phyloP scores from a whole-genome alignment of 352 stramenopile species.

The Ophiocytium majus region DNA sequence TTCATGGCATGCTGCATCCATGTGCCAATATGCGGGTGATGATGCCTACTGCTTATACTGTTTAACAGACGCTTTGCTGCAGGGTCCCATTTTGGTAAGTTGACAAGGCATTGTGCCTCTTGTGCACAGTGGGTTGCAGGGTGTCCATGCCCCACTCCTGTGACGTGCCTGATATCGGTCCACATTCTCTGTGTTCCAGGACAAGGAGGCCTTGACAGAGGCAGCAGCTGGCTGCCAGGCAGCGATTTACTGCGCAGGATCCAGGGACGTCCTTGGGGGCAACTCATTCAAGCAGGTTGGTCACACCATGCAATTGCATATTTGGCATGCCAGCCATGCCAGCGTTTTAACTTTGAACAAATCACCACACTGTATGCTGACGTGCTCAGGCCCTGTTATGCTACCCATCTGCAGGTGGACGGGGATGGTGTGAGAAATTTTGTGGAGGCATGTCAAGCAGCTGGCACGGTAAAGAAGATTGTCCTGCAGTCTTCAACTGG shows the following conservation, averaged over 20 bases:
- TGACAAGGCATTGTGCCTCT: too few species aligned
- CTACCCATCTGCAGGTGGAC: background rate
- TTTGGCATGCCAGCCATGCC: background rate
- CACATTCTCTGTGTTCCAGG: too few species aligned
- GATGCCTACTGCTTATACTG: too few species aligned
- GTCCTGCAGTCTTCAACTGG: conserved; percentile 18
- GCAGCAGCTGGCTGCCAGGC: conserved; percentile 19
- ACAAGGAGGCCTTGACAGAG: conserved; percentile 16
- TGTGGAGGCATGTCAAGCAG: conserved; percentile 5
- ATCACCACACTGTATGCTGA: background rate
- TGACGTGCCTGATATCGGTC: too few species aligned
- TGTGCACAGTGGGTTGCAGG: too few species aligned
- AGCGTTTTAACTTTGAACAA: background rate
- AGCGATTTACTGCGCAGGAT: conserved; percentile 15
- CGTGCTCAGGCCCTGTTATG: background rate
- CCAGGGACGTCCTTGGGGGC: background rate
- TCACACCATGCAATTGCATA: background rate
- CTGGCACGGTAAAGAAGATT: conserved; percentile 24
- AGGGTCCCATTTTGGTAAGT: too few species aligned
- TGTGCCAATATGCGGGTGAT: too few species aligned
- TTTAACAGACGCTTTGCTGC: too few species aligned
- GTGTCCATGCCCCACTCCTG: too few species aligned
- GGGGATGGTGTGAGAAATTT: conserved; percentile 13
- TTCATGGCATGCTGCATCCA: too few species aligned
- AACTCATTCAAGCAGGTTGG: conserved; percentile 24